Evolutionary conservation across 805 yeast genomes (phyloP).

Genomic region (Yarrowia sp.): DNA sequence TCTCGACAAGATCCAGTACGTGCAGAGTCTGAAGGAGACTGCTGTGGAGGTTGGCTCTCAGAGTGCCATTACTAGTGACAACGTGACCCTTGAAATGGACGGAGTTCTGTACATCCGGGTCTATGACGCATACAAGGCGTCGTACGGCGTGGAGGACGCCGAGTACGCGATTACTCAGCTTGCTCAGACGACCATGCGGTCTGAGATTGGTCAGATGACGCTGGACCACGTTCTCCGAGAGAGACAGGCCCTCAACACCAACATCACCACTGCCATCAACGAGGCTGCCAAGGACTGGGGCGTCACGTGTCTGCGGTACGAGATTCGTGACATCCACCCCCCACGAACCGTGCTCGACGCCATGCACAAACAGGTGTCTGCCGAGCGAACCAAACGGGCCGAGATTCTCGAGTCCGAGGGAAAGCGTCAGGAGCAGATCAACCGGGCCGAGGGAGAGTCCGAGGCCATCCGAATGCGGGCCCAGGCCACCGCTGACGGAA

Average conservation of each 20-base stretch:
- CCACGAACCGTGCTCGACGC: slow-evolving; percentile 82
- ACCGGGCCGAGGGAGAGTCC: slow-evolving; percentile 79
- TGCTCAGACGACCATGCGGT: slow-evolving; percentile 88
- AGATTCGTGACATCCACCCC: slow-evolving; percentile 84
- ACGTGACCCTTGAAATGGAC: slow-evolving; percentile 78
- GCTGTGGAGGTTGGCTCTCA: slow-evolving; percentile 86
- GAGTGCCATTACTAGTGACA: slow-evolving; percentile 81
- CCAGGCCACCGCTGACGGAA: slow-evolving; percentile 70
- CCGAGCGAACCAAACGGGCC: slow-evolving; percentile 83
- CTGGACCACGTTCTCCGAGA: slow-evolving; percentile 75
- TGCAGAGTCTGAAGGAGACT: slow-evolving; percentile 74
- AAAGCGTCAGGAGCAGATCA: slow-evolving; percentile 70
- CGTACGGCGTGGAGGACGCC: slow-evolving; percentile 85
- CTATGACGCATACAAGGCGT: slow-evolving; percentile 77
- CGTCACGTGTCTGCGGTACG: slow-evolving; percentile 75
- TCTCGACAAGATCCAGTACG: slow-evolving; percentile 72
- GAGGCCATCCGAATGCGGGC: slow-evolving; percentile 64
- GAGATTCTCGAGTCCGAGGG: slow-evolving; percentile 87
- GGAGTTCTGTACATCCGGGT: slow-evolving; percentile 78
- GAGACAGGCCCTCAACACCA: slow-evolving; percentile 65
- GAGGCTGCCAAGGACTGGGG: slow-evolving; percentile 89
- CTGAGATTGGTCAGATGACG: slow-evolving; percentile 80
- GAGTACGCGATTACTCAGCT: slow-evolving; percentile 80
- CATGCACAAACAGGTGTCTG: slow-evolving; percentile 86
- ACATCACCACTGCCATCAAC: slow-evolving; percentile 74